Evolutionary conservation across 768 basidiomycete genomes (phyloP).

Genomic region (Lepiota brunneoincarnata): DNA sequence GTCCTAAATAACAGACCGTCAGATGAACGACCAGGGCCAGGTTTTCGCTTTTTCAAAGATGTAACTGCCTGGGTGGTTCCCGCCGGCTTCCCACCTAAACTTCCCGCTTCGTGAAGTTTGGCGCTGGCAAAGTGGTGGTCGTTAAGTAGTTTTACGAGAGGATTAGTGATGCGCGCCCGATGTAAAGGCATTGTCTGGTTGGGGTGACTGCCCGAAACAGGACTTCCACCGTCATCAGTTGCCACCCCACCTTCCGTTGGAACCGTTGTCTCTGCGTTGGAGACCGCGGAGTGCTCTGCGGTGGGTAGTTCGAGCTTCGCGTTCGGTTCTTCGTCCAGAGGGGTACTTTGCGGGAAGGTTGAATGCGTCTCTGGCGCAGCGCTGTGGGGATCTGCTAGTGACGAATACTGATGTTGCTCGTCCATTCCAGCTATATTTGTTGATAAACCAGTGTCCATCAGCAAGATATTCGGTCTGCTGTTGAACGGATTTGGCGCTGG

Average conservation of each 20-base stretch:
- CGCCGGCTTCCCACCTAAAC: neutral
- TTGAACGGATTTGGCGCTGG: neutral
- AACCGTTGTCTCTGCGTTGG: neutral
- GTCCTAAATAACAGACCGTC: conserved; percentile 37
- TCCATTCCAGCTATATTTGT: neutral
- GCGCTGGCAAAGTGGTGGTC: conserved; percentile 29
- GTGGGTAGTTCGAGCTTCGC: neutral
- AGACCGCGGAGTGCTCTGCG: neutral
- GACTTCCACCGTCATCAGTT: conserved; percentile 8
- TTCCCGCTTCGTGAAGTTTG: conserved; percentile 28
- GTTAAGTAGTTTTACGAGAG: conserved; percentile 52
- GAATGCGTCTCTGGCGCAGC: neutral
- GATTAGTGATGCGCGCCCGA: conserved; percentile 47
- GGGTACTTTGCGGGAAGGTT: neutral
- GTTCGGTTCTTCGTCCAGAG: neutral
- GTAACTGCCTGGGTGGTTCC: conserved; percentile 1
- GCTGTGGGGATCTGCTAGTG: neutral
- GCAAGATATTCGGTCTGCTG: conserved; percentile 10
- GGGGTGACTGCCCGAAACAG: conserved; percentile 14
- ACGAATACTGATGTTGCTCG: neutral
- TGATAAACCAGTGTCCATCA: neutral
- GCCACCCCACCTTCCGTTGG: neutral
- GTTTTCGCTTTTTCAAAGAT: conserved; percentile 26
- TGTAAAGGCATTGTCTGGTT: conserved; percentile 33
- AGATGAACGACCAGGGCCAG: conserved; percentile 54